Base-by-base conservation (phyloP, 768 basidiomycete species). In the Rhizopogon rudus region DNA sequence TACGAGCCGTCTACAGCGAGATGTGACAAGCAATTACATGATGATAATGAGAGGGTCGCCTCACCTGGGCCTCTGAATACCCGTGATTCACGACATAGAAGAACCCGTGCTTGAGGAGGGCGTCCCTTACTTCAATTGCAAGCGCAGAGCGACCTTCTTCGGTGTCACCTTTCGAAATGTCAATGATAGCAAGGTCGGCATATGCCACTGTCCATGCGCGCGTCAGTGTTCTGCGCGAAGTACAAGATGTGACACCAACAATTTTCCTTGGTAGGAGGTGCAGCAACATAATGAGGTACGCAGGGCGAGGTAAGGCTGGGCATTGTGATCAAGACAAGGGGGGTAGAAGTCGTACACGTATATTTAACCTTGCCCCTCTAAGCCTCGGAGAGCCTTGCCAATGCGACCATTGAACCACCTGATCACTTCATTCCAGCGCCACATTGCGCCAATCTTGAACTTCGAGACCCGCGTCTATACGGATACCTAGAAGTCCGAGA, bases 131-230 rank as follows among this genome's bases (percentile, higher is more conserved):
- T 58, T 79, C 71, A 6, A 61, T 51, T 0, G 75, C 74, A 1
- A 84, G 64, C 28, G 61, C 60, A 0, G 61, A 57, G 9, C 76
- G 73, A 5, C 70, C 76, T 54, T 78, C 73, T 0, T 63, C 58
- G 10, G 71, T 78, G 1, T 57, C 50, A 1, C 70, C 72, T 48
- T 71, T 68, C 9, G 80, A 70, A 14, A 85, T 60, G 58, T 84
- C 82, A 51, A 84, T 75, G 51, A 79, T 70, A 1, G 79, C 71
- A 13, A 86, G 73, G 40, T 82, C 77, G 3, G 79, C 83, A 62
- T 70, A 77, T 20, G 76, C 73, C 63, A 77, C 76, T 78, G 55
- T 22, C 54, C 64, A 71, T 59, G 73, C 67, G 71, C 44, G 52
- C 25, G 33, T 48, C 29, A 53, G 29, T 3, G 22, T 40, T 40